Conservation (phyloP, 2,329 filamentous ascomycete species). For the Dactylellina haptotyla region DNA sequence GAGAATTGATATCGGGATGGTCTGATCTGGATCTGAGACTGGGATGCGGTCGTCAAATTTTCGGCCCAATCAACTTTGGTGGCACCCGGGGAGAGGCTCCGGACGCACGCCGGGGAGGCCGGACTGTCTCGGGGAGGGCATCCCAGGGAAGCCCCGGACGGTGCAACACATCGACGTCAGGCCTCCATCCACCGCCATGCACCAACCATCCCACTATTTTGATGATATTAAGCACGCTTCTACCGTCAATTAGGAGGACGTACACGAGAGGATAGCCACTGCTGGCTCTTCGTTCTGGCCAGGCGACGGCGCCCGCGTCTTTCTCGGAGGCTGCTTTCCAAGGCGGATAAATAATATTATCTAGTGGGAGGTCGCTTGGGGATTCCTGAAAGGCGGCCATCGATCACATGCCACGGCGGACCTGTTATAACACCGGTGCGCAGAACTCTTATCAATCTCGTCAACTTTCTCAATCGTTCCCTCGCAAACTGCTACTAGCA, state of each 20-base stretch:
- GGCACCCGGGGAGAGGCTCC: neutral
- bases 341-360: neutral
- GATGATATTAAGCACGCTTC: too few species aligned
- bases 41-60: constrained; percentile 20
- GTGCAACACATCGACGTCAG: constrained; percentile 12
- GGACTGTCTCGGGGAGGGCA: neutral
- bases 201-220: too few species aligned
- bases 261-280: neutral
- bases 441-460: neutral
- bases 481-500: neutral
- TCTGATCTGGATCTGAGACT: neutral
- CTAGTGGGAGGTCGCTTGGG: constrained; percentile 8
- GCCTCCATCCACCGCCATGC: neutral
- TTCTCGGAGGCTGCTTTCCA: neutral
- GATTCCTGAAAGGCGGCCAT: constrained; percentile 8
- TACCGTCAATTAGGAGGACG: too few species aligned
- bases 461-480: neutral
- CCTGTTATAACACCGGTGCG: constrained; percentile 8
- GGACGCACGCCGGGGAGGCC: neutral
- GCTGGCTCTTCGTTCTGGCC: neutral
- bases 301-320: neutral
- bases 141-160: neutral
- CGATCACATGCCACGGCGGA: constrained; percentile 44
- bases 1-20: neutral
- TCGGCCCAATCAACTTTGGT: neutral